A percentile compares a stretch with the other conserved stretches of the same genome.
Conservation (phyloP, 495 filamentous ascomycete species). For the Parathielavia hyrcaniae region DNA sequence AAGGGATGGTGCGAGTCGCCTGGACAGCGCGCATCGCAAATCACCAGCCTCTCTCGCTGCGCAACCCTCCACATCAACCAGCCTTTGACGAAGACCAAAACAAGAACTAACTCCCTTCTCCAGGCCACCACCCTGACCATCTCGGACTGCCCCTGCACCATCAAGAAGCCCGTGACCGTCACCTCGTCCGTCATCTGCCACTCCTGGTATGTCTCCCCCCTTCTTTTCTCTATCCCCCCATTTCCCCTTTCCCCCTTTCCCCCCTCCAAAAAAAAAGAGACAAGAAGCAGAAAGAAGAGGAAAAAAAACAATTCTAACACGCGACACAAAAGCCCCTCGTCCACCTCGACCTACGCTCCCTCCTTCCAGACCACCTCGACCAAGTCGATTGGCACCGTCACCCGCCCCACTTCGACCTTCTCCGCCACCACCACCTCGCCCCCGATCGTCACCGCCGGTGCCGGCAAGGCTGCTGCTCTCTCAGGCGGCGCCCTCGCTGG, state of each 20-base stretch:
- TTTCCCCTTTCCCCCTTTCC: too few relatives aligned
- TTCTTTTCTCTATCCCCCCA: too few relatives aligned
- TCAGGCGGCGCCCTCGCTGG: slow-evolving; percentile 66
- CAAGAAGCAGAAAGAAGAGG: too few relatives aligned
- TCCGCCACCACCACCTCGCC: slow-evolving; percentile 44
- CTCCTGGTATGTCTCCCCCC: slow-evolving; percentile 51
- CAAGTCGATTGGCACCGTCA: slow-evolving; percentile 31
- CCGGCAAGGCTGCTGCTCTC: slow-evolving; percentile 59
- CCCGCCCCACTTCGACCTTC: slow-evolving; percentile 33
- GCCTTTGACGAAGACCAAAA: neutral
- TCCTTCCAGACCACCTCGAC: slow-evolving; percentile 31
- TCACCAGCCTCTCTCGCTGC: neutral
- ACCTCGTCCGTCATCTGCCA: slow-evolving; percentile 59
- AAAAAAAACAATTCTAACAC: slow-evolving; percentile 3
- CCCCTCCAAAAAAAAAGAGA: too few relatives aligned
- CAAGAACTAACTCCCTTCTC: slow-evolving; percentile 16
- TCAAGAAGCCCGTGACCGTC: slow-evolving; percentile 62
- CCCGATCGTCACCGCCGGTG: slow-evolving; percentile 51
- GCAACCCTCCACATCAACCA: neutral
- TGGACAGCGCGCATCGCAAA: neutral
- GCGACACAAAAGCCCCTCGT: slow-evolving; percentile 4
- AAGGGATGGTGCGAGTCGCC: neutral
- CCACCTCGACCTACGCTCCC: slow-evolving; percentile 30
- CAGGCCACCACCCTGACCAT: slow-evolving; percentile 71
- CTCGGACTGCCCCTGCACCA: slow-evolving; percentile 70